These are phyloP conservation scores for Solanum verrucosum DNA, from an alignment of 257 asterid species.

Conservation along the genomic window DNA sequence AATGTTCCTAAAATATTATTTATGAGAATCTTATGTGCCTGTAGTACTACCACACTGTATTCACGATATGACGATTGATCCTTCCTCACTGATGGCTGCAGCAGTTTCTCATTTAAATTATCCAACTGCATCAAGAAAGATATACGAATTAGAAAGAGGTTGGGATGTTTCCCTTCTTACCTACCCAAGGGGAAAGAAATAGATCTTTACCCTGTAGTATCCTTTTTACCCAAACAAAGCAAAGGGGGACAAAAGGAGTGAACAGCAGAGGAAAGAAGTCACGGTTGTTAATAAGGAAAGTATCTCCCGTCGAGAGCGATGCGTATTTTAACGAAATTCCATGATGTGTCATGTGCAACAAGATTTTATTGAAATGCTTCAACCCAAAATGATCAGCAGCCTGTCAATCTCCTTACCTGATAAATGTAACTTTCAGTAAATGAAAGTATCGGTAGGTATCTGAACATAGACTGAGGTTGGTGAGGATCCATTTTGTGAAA, in stretches of 20 bases:
- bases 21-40: not conserved
- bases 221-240: not conserved
- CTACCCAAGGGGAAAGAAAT: not conserved
- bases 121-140: constrained; percentile 54
- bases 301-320: not conserved
- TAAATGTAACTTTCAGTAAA: constrained; percentile 87
- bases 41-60: constrained; percentile 18
- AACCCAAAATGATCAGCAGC: not conserved
- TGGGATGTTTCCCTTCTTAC: not conserved
- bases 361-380: not conserved
- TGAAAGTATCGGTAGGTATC: constrained; percentile 76
- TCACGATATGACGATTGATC: not conserved
- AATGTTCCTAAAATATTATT: not conserved
- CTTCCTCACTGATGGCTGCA: constrained; percentile 28
- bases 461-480: constrained; percentile 53
- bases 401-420: constrained; percentile 42
- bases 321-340: not conserved
- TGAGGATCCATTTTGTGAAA: constrained; percentile 74
- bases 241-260: not conserved
- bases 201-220: not conserved
- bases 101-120: constrained; percentile 61
- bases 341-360: not conserved
- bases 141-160: not conserved
- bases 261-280: not conserved
- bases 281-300: not conserved